Conservation (phyloP, 768 basidiomycete genomes). For the Mycena leptocephala region DNA sequence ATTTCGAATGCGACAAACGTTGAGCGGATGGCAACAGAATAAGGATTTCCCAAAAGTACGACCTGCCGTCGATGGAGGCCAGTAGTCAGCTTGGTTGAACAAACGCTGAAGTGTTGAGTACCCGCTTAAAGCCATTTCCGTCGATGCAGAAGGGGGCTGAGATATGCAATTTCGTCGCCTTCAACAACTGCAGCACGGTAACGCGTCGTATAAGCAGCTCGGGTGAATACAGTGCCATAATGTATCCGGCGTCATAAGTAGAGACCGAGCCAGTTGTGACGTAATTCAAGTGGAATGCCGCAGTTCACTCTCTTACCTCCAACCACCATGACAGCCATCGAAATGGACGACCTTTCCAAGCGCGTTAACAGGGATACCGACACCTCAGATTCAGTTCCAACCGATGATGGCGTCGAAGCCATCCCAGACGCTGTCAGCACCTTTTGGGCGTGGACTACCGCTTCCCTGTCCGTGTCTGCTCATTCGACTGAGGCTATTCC, state of each 20-base stretch:
- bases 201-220: neutral
- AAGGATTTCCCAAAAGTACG: conserved; percentile 5
- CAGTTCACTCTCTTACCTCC: neutral
- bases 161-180: neutral
- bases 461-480: conserved; percentile 49
- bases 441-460: conserved; percentile 59
- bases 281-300: neutral
- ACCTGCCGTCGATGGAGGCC: too few relatives aligned
- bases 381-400: conserved; percentile 3
- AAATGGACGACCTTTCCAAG: conserved; percentile 57
- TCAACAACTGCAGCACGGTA: neutral
- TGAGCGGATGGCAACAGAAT: neutral
- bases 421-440: conserved; percentile 43
- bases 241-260: too few relatives aligned
- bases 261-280: too few relatives aligned
- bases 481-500: neutral
- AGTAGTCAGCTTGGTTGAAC: neutral
- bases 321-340: conserved; percentile 51
- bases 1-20: neutral
- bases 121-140: neutral
- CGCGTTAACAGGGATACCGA: conserved; percentile 26
- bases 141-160: conserved; percentile 6
- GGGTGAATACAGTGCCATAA: too few relatives aligned
- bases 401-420: neutral
- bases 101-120: neutral